These are phyloP conservation scores for Nicotiana sylvestris DNA, from an alignment of 257 asterid species.

Conservation along the genomic window DNA sequence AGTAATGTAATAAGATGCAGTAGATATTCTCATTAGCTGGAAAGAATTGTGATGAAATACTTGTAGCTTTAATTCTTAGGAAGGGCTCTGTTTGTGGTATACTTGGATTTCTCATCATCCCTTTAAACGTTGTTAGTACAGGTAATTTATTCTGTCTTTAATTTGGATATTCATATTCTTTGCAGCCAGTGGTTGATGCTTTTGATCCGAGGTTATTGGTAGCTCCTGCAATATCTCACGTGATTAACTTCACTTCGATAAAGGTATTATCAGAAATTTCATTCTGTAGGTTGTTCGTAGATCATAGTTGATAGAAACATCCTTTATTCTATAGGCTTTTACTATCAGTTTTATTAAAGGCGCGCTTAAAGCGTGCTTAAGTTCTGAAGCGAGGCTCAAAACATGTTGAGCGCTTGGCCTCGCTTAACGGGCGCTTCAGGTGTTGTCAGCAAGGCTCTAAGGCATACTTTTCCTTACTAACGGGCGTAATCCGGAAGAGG, in stretches of 20 bases:
- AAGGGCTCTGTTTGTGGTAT: not conserved
- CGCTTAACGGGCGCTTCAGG: too few relatives aligned
- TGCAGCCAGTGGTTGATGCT: slow-evolving; percentile 73
- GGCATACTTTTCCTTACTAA: too few relatives aligned
- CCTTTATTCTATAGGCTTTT: not conserved
- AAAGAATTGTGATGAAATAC: not conserved
- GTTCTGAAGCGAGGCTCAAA: too few relatives aligned
- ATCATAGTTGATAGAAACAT: not conserved
- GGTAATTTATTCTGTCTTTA: not conserved
- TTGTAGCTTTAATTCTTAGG: not conserved
- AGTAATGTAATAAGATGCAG: not conserved
- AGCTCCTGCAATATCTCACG: slow-evolving; percentile 89
- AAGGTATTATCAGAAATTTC: slow-evolving; percentile 19
- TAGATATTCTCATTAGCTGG: not conserved
- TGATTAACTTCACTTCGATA: slow-evolving; percentile 41
- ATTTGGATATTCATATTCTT: slow-evolving; percentile 7
- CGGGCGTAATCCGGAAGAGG: too few relatives aligned
- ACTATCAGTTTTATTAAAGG: too few relatives aligned
- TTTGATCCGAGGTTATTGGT: slow-evolving; percentile 95
- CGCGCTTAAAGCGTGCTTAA: too few relatives aligned
- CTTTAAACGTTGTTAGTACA: not conserved
- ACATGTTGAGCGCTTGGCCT: too few relatives aligned
- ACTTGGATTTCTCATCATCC: not conserved
- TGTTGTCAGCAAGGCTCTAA: too few relatives aligned
- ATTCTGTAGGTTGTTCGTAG: not conserved